Base-by-base conservation (phyloP, 371 early-diverging fungal species). In the Syncephalis fuscata region DNA sequence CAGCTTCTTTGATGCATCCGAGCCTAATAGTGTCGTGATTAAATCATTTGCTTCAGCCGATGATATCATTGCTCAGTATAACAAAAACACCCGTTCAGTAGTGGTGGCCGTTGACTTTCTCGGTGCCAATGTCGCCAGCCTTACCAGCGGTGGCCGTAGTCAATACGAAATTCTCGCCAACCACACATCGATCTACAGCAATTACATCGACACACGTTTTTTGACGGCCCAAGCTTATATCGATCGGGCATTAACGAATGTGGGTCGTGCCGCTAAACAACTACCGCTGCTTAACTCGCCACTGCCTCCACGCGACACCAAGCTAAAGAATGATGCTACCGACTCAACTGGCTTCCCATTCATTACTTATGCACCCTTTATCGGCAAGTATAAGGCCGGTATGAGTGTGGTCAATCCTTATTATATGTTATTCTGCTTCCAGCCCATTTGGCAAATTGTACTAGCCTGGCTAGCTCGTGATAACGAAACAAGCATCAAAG, bases 221-320 rank as follows among this genome's bases (percentile, higher is more conserved):
- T 53, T 57, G 24, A 65, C 67, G 2, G 58, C 58, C 16, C 61
- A 63, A 54, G 53, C 56, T 3, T 67, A 67, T 42, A 45, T 67
- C n/a, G 63, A 65, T 39, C 57, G 61, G 39, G 67, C 67, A 2
- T 55, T 65, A 2, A 54, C 61, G 51, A 67, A 67, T 42, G 25
- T 61, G 17, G 56, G 49, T 21, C 65, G 67, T 32, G 50, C 54
- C 25, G 56, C 57, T 24, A 52, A 46, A 41, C 47, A 47, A n/a
- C 61, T 54, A 43, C 47, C 58, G 7, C 48, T 56, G 22, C 56
- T 67, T 1, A 57, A 56, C 1, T 62, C 67, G 0, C 67, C 67
- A 9, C 43, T 66, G 14, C 63, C 63, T 5, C 23, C 47, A 19
- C 22, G 14, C 15, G 41, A 52, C 21, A 58, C 54, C 47, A 27